Conservation (phyloP, 106 monocot species). For the Dendrobium huoshanense region DNA sequence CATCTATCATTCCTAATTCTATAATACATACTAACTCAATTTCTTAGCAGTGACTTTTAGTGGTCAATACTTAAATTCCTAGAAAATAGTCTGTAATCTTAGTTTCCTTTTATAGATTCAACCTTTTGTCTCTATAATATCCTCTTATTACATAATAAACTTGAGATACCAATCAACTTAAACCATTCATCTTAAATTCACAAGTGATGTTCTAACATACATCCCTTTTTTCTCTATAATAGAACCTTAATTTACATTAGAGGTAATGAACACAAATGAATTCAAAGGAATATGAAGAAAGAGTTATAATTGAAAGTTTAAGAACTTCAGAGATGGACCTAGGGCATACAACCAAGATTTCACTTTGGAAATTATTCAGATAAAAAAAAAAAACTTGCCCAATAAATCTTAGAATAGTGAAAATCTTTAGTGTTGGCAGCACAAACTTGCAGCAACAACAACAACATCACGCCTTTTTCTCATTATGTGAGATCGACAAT, state of each 20-base stretch:
- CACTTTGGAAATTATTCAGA: not conserved
- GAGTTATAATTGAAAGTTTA: not conserved
- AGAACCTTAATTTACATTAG: not conserved
- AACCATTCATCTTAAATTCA: not conserved
- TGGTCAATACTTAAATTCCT: not conserved
- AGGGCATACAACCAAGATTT: not conserved
- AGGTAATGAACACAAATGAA: not conserved
- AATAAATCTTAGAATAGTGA: not conserved
- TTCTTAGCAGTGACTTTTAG: not conserved
- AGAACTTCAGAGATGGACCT: not conserved
- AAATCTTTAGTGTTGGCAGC: not conserved
- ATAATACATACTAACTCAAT: not conserved
- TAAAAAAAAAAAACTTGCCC: not conserved
- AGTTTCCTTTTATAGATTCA: not conserved
- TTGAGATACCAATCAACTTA: not conserved
- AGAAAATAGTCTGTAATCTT: not conserved
- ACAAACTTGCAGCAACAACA: no score
- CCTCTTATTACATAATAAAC: not conserved
- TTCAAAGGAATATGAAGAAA: not conserved
- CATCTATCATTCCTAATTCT: not conserved
- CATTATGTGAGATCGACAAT: no score
- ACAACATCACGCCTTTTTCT: no score
- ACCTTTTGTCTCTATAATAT: not conserved
- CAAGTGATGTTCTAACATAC: not conserved
- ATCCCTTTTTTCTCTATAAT: not conserved